A percentile compares a stretch with the other conserved stretches of the same genome.
Conservation (phyloP, 2,329 filamentous ascomycete genomes). For the Colletotrichum sp. region DNA sequence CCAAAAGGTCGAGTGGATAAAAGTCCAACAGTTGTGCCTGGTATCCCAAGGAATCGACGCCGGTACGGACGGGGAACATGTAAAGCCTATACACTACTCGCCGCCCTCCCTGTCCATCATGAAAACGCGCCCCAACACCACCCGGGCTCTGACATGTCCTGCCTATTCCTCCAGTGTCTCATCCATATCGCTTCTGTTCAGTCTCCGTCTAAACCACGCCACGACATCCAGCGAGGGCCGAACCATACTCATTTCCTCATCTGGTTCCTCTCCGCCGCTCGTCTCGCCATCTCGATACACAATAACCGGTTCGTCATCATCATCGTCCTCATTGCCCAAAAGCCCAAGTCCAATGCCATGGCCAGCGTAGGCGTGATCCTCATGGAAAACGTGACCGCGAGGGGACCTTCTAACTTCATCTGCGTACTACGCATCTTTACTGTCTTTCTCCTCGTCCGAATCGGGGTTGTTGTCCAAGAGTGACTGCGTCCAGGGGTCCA, state of each 20-base stretch:
- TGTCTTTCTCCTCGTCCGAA: constrained; percentile 22
- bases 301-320: background rate
- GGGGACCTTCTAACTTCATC: background rate
- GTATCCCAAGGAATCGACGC: constrained; percentile 20
- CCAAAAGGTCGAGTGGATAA: constrained; percentile 1
- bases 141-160: background rate
- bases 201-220: constrained; percentile 13
- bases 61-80: constrained; percentile 7
- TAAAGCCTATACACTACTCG: constrained; percentile 19
- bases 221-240: background rate
- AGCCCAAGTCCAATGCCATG: background rate
- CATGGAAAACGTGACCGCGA: background rate
- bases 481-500: constrained; percentile 21
- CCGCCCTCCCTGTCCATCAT: constrained; percentile 2
- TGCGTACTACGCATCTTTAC: constrained; percentile 22
- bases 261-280: background rate
- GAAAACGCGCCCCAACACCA: background rate
- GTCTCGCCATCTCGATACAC: background rate
- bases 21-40: constrained; percentile 18
- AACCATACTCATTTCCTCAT: constrained; percentile 18
- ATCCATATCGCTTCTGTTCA: background rate
- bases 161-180: background rate
- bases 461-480: constrained; percentile 28
- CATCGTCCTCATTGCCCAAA: background rate
- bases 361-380: background rate